Base-by-base conservation (phyloP, 192 early-diverging fungal genomes). In the Podila minutissima region DNA sequence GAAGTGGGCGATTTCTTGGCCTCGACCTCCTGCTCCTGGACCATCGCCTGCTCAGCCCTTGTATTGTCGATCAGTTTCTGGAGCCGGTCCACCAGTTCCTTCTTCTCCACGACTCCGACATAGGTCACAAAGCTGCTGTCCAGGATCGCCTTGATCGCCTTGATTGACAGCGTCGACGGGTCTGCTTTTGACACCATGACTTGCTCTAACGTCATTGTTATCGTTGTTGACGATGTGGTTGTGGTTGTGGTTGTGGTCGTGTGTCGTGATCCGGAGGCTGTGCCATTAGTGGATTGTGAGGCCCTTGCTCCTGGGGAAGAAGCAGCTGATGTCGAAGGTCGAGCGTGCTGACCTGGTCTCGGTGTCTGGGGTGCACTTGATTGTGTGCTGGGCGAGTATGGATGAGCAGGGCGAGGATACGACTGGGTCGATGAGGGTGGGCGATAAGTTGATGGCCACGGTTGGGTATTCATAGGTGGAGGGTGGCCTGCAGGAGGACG, bases 41-140 rank as follows among this genome's bases (percentile, higher is more conserved):
- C 83, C 88, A 86, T 88, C 29, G 89, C 88, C 29, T 78, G 69
- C 49, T 84, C 83, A n/a, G 72, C 82, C 15, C 28, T 72, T 22
- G 77, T 81, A 24, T 92, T 88, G 17, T 90, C 89, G 1, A 94
- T 82, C 11, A 96, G 85, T 60, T 87, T 84, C 33, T 91, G 72
- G 0, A 95, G 90, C 1, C 89, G 78, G 37, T 83, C 81, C 4
- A 95, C 86, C 15, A 96, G 86, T 74, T 96, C 95, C 19, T 77
- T 74, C 61, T 94, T 95, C 65, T 96, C 95, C 20, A 95, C 75
- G 20, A 93, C 87, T 67, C 88, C 87, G 49, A 84, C 86, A 51
- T 88, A 86, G 63, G 92, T 89, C 11, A 96, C 92, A 66, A 84
- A 86, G 55, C 94, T 87, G 32, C 87, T 69, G 12, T 74, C 76